Percentiles rank a stretch among this genome's conserved stretches.
phyloP scores from a whole-genome alignment of 2,329 filamentous ascomycete genomes.

The Zymoseptoria ardabiliae region DNA sequence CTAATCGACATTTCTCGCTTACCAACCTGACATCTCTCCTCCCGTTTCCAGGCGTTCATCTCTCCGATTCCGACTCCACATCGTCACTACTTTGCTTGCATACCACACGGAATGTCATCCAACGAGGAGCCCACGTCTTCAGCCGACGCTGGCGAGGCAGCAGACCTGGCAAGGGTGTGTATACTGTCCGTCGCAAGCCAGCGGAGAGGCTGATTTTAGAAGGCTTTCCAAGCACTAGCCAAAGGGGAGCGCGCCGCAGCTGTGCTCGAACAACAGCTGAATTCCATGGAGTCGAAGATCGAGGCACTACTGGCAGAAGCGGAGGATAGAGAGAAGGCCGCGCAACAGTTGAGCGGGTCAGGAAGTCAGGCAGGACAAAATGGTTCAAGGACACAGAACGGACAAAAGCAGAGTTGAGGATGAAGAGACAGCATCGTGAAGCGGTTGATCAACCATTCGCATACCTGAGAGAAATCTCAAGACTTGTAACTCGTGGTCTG shows the following conservation, averaged over 20 bases:
- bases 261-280: slow-evolving; percentile 48
- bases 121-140: background rate
- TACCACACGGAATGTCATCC: background rate
- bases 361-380: background rate
- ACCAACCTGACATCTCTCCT: background rate
- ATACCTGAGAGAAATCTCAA: no score
- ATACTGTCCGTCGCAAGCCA: background rate
- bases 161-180: slow-evolving; percentile 9
- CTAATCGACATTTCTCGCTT: background rate
- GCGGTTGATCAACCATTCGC: no score
- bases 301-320: slow-evolving; percentile 45
- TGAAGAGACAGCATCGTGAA: no score
- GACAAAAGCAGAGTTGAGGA: background rate
- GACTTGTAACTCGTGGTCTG: no score
- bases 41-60: background rate
- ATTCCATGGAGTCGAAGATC: slow-evolving; percentile 48
- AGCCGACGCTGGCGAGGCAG: slow-evolving; percentile 4
- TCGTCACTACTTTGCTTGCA: background rate
- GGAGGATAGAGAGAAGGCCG: slow-evolving; percentile 34
- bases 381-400: background rate
- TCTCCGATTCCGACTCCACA: background rate
- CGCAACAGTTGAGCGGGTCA: slow-evolving; percentile 12
- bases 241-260: slow-evolving; percentile 51
- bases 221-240: slow-evolving; percentile 46
- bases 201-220: background rate